These are phyloP conservation scores for Raphanus sativus DNA, from an alignment of 345 rosid genomes.

Conservation along the genomic window DNA sequence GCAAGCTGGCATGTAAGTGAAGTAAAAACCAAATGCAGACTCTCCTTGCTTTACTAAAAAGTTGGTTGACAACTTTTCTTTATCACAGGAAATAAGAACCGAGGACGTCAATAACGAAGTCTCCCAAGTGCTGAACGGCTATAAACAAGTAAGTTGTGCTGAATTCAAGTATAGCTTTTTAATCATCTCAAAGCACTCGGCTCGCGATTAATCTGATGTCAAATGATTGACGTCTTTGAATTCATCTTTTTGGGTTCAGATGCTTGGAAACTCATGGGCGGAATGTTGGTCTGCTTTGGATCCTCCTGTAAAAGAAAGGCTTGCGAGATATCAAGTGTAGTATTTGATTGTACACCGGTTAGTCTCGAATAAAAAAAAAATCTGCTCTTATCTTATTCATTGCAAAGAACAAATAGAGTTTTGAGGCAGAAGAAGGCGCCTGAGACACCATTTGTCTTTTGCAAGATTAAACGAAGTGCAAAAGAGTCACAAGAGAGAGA, in stretches of 20 bases:
- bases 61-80: not conserved
- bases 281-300: conserved; percentile 83
- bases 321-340: conserved; percentile 75
- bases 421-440: conserved; percentile 27
- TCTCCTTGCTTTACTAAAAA: not conserved
- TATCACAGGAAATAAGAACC: conserved; percentile 70
- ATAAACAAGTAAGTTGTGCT: conserved; percentile 62
- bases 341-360: conserved; percentile 2
- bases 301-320: conserved; percentile 79
- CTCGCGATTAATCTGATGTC: not conserved
- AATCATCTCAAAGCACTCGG: not conserved
- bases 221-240: not conserved
- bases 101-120: conserved; percentile 82
- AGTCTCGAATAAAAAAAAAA: conserved; percentile 4
- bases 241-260: conserved; percentile 46
- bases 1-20: conserved; percentile 96
- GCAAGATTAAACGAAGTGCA: conserved; percentile 22
- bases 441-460: conserved; percentile 21
- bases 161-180: not conserved
- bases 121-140: conserved; percentile 87
- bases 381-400: conserved; percentile 1
- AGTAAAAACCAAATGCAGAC: not conserved
- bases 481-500: conserved; percentile 10
- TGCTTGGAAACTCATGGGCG: conserved; percentile 87
- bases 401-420: conserved; percentile 24